These are phyloP conservation scores for Penicillium hesseltinei DNA, from an alignment of 2,329 filamentous ascomycete genomes.

Conservation along the genomic window DNA sequence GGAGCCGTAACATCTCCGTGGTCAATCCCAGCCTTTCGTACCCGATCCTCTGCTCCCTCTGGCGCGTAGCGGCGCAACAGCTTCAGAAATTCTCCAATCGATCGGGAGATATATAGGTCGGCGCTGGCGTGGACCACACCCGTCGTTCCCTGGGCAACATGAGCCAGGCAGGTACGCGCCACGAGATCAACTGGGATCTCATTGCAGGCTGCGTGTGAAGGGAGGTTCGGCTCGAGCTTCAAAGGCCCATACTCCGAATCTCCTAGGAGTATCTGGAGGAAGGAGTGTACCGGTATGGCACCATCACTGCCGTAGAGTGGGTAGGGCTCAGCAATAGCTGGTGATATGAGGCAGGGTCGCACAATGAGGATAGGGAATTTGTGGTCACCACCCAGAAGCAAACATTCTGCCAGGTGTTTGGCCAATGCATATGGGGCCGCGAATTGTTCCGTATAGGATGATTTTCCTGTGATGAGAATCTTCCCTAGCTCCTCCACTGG, in stretches of 20 bases:
- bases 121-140: conserved; percentile 17
- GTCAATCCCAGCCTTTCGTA: not conserved
- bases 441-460: conserved; percentile 8
- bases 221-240: not conserved
- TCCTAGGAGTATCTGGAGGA: conserved; percentile 9
- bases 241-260: conserved; percentile 1
- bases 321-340: conserved; percentile 18
- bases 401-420: conserved; percentile 18
- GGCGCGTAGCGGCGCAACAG: conserved; percentile 4
- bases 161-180: conserved; percentile 15
- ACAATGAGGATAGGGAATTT: conserved; percentile 14
- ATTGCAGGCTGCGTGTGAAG: conserved; percentile 9
- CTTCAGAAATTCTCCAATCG: not conserved
- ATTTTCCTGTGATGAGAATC: conserved; percentile 11
- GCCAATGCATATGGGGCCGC: conserved; percentile 16
- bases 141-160: conserved; percentile 9
- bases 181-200: conserved; percentile 23
- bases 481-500: conserved; percentile 2
- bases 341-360: conserved; percentile 17
- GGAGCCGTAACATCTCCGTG: conserved; percentile 1
- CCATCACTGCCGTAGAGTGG: conserved; percentile 17
- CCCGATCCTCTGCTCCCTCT: not conserved
- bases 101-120: not conserved
- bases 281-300: conserved; percentile 15
- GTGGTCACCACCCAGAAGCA: conserved; percentile 3